Conservation (phyloP, 2,329 filamentous ascomycete species). For the Corinectria fuckeliana region DNA sequence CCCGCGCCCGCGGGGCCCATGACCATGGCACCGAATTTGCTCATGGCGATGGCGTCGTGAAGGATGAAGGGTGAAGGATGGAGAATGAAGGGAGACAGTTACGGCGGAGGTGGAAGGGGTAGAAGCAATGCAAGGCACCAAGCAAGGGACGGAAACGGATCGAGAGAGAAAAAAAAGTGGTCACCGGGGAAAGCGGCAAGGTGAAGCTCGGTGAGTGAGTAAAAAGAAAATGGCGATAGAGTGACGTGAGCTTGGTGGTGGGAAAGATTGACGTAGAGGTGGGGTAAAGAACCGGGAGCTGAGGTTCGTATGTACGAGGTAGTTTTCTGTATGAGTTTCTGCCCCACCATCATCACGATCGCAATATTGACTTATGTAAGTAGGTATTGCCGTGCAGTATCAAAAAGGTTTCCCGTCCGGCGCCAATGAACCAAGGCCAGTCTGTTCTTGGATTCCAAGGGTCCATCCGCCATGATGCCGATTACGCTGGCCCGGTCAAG, state of each 20-base stretch:
- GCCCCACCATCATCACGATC: constrained; percentile 28
- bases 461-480: constrained; percentile 6
- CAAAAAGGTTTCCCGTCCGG: background rate
- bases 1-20: constrained; percentile 97
- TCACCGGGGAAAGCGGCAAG: background rate
- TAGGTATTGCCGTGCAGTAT: background rate
- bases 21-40: constrained; percentile 92
- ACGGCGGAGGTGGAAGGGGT: background rate
- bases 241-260: constrained; percentile 9
- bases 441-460: background rate
- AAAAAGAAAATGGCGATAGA: constrained; percentile 4
- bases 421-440: too few relatives aligned
- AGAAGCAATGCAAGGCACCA: background rate
- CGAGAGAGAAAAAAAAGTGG: constrained; percentile 3
- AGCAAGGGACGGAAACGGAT: background rate
- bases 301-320: too few relatives aligned
- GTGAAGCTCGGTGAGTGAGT: constrained; percentile 11
- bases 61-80: constrained; percentile 8
- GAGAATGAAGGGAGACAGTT: constrained; percentile 9
- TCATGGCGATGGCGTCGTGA: constrained; percentile 62
- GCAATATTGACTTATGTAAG: background rate
- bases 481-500: constrained; percentile 15
- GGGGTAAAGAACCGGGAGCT: constrained; percentile 14
- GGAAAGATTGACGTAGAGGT: constrained; percentile 19
- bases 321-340: background rate